Percentiles rank a stretch among this genome's conserved stretches.
Evolutionary conservation across 495 filamentous ascomycete species (phyloP).

Genomic region (Lichina pygmaea): DNA sequence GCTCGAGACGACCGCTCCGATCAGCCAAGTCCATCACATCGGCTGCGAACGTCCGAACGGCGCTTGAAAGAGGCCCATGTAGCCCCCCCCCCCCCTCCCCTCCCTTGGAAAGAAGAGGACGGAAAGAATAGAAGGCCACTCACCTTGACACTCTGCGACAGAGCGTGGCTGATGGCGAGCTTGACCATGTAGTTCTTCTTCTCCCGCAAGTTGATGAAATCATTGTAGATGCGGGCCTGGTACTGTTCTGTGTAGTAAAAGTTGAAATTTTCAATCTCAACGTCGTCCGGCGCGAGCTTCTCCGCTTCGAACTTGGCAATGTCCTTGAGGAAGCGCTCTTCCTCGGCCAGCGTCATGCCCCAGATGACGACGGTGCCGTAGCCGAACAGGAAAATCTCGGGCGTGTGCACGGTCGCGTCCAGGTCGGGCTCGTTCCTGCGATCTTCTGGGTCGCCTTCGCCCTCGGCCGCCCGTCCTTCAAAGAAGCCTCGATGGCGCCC

Average conservation of each 20-base stretch:
- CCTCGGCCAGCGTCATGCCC: conserved; percentile 75
- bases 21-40: not conserved
- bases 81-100: too few relatives aligned
- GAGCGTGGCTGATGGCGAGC: conserved; percentile 79
- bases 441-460: not conserved
- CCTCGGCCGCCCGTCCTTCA: not conserved
- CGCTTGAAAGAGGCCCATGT: too few relatives aligned
- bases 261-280: conserved; percentile 93
- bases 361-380: conserved; percentile 99
- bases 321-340: conserved; percentile 72
- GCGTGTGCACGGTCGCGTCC: conserved; percentile 60
- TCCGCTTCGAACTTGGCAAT: conserved; percentile 87
- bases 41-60: not conserved
- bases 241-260: conserved; percentile 97
- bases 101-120: too few relatives aligned
- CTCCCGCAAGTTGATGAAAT: conserved; percentile 82
- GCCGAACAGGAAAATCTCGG: conserved; percentile 86
- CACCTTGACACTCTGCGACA: conserved; percentile 83
- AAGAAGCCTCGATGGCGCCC: not conserved
- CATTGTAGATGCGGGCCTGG: conserved; percentile 94
- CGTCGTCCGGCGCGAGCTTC: conserved; percentile 62
- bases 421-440: conserved; percentile 18
- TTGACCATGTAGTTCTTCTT: conserved; percentile 96
- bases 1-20: not conserved
- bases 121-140: not conserved